These are phyloP conservation scores for Phytophthora melonis DNA, from an alignment of 352 stramenopile species.

Conservation along the genomic window DNA sequence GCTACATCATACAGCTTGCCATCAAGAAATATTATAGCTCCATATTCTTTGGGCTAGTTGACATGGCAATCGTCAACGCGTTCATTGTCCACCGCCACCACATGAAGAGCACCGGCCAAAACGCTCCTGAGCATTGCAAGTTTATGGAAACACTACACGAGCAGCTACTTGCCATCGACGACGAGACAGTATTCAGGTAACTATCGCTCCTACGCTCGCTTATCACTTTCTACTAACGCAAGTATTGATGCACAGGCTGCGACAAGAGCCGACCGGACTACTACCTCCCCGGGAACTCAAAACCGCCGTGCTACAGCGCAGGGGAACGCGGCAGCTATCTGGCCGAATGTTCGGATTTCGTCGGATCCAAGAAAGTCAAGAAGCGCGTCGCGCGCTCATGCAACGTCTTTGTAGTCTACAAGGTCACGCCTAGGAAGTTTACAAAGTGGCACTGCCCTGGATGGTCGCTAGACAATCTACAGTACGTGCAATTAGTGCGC, in stretches of 20 bases:
- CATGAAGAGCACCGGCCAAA: neutral
- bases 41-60: neutral
- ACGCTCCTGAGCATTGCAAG: neutral
- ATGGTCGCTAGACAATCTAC: conserved; percentile 1
- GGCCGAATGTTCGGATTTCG: neutral
- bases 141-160: conserved; percentile 3
- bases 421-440: neutral
- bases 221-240: neutral
- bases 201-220: neutral
- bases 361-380: neutral
- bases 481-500: conserved; percentile 1
- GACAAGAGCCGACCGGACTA: neutral
- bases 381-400: neutral
- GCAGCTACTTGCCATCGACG: neutral
- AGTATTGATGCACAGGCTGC: neutral
- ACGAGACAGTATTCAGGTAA: neutral
- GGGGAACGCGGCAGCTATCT: neutral
- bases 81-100: conserved; percentile 2
- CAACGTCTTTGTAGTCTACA: neutral
- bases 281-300: neutral
- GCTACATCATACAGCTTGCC: neutral
- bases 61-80: conserved; percentile 4
- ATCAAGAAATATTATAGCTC: conserved; percentile 4
- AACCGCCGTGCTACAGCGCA: neutral
- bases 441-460: neutral